A percentile compares a stretch with the other conserved stretches of the same genome.
Evolutionary conservation across 768 basidiomycete genomes (phyloP).

Genomic region (Podaxis sp.): DNA sequence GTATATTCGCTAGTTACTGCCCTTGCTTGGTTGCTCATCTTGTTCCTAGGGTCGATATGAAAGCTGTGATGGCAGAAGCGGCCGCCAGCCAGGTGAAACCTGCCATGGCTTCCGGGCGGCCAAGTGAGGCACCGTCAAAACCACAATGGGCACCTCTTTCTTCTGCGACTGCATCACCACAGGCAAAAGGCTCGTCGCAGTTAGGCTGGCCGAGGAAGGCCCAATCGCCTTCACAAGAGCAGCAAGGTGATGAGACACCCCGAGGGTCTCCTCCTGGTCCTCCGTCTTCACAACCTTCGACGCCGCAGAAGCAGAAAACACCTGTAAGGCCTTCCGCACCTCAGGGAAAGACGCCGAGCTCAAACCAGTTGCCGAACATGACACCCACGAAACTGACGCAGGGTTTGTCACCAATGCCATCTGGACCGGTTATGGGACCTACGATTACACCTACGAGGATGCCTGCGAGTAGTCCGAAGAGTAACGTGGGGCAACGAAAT

Average conservation of each 20-base stretch:
- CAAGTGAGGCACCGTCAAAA: slow-evolving; percentile 4
- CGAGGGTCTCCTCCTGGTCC: background rate
- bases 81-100: slow-evolving; percentile 27
- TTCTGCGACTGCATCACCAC: background rate
- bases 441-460: slow-evolving; percentile 63
- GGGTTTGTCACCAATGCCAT: slow-evolving; percentile 12
- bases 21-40: slow-evolving; percentile 15
- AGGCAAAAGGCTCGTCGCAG: background rate
- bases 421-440: slow-evolving; percentile 54
- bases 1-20: slow-evolving; percentile 22
- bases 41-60: slow-evolving; percentile 73
- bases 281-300: background rate
- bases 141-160: background rate
- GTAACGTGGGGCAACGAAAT: slow-evolving; percentile 35
- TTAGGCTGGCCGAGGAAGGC: background rate
- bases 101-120: background rate
- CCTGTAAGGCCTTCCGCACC: background rate
- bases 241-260: background rate
- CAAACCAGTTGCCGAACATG: background rate
- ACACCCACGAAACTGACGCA: slow-evolving; percentile 1
- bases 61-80: slow-evolving; percentile 82
- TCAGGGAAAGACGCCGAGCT: background rate
- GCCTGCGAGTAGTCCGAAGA: slow-evolving; percentile 24
- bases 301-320: slow-evolving; percentile 4
- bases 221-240: background rate